phyloP scores from a whole-genome alignment of 202 grass and related monocot species.

The Elaeis oleifera region DNA sequence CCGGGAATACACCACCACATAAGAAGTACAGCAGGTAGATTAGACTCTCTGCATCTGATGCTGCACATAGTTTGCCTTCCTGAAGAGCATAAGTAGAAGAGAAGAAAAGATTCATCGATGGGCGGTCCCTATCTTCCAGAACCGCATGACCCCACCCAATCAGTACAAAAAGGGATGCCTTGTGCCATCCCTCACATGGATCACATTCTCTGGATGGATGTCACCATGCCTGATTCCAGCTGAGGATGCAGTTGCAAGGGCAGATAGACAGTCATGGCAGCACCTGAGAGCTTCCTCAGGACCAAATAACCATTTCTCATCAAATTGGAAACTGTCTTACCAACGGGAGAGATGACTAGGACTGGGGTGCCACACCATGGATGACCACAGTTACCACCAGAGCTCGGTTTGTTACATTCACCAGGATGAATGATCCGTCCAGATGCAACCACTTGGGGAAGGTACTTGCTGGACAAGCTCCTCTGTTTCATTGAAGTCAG shows the following conservation, averaged over 20 bases:
- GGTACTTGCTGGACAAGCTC: slow-evolving; percentile 7
- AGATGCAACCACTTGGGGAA: slow-evolving; percentile 19
- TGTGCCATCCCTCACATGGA: slow-evolving; percentile 54
- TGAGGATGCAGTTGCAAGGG: slow-evolving; percentile 66
- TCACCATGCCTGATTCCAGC: slow-evolving; percentile 83
- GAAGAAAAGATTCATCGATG: slow-evolving; percentile 89
- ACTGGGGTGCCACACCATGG: slow-evolving; percentile 15
- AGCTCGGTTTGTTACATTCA: slow-evolving; percentile 1
- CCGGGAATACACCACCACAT: slow-evolving; percentile 75
- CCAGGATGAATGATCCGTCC: slow-evolving; percentile 19
- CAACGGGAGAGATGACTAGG: slow-evolving; percentile 13
- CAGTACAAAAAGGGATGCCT: slow-evolving; percentile 61
- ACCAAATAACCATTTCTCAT: slow-evolving; percentile 7
- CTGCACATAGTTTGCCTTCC: slow-evolving; percentile 90
- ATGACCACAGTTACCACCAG: slow-evolving; percentile 13
- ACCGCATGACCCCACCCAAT: slow-evolving; percentile 96
- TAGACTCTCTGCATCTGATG: slow-evolving; percentile 86
- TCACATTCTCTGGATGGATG: slow-evolving; percentile 88
- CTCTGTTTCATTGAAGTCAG: slow-evolving; percentile 12
- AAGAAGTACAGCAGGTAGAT: slow-evolving; percentile 94
- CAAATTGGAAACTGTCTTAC: slow-evolving; percentile 14
- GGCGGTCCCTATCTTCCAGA: slow-evolving; percentile 81
- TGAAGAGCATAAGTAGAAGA: slow-evolving; percentile 93
- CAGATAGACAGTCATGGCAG: slow-evolving; percentile 23
- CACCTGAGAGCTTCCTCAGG: slow-evolving; percentile 20